Evolutionary conservation across 441 rosid species (phyloP), one percentile per base, ranked within the genome.

Genomic region (Populus hybrid): DNA sequence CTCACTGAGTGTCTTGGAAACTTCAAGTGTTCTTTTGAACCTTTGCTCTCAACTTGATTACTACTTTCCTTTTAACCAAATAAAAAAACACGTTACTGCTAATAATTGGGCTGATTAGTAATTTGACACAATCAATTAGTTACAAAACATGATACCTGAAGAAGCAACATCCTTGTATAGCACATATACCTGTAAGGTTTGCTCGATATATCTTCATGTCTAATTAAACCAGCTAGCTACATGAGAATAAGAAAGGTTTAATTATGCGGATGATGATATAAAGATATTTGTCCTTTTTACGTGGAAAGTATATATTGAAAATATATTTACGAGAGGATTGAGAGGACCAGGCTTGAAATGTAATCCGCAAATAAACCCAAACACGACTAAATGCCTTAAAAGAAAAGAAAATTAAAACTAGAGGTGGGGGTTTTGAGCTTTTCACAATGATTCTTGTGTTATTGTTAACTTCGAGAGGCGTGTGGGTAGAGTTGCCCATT

Each of bases 1-100:
- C 59, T 74, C 77, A 72, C 85, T 72, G 78, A 85, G 86, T 80
- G 73, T 64, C 73, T 71, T 66, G 83, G 76, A 79, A 78, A 77
- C 81, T 83, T 84, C 53, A 81, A 78, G 72, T 28, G 42, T 77
- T 67, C 72, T 42, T 80, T 79, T 69, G 78, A 81, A 72, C 85
- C 80, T 65, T 68, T 78, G 72, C 77, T 80, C 65, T 67, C 64
- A 78, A 65, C 79, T 70, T 35, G 26, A 79, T 76, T 74, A 7
- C 65, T 67, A 34, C 70, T 72, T 75, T 72, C 75, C 68, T 40
- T 80, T 38, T 38, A 59, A 53, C 40, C 12, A 68, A 8, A 28
- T 24, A 7, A 19, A 21, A 38, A n/a, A 68, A 28, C 28, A 53
- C 9, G 14, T 70, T 61, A 26, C 40, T 21, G 4, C 66, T 63